Evolutionary conservation across 306 rosid species (phyloP).

Genomic region (Morella rubra): DNA sequence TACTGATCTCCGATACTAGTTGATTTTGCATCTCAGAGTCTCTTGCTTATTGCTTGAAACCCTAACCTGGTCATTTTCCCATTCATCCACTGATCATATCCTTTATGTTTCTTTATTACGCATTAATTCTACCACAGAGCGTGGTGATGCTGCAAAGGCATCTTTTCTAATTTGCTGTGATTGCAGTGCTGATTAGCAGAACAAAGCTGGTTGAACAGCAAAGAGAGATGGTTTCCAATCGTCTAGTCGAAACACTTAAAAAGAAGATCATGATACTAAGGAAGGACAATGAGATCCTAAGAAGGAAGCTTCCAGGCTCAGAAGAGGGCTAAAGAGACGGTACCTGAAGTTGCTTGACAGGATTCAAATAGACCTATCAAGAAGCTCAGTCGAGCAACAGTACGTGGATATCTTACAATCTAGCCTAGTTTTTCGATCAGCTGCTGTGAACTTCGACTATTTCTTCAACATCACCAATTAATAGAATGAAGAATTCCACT

Average conservation of each 20-base stretch:
- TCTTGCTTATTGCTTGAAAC: neutral
- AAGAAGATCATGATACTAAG: constrained; percentile 63
- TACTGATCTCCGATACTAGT: neutral
- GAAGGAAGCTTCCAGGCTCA: constrained; percentile 44
- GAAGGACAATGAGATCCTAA: constrained; percentile 69
- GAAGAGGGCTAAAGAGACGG: constrained; percentile 25
- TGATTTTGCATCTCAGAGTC: too few species aligned
- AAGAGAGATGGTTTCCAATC: constrained; percentile 48
- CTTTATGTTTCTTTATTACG: neutral
- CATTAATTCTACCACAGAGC: neutral
- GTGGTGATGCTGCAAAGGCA: neutral
- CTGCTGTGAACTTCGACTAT: neutral
- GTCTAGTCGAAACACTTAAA: constrained; percentile 66
- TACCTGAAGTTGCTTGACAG: neutral
- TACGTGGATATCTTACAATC: neutral
- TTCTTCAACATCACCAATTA: neutral
- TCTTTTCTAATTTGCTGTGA: constrained; percentile 11
- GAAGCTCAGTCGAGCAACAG: neutral
- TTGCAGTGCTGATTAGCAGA: constrained; percentile 62
- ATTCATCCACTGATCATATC: neutral
- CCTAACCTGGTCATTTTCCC: neutral
- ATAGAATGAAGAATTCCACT: neutral
- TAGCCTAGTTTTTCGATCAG: neutral
- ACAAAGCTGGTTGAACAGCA: constrained; percentile 61
- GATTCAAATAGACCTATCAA: constrained; percentile 23